phyloP scores from a whole-genome alignment of 345 rosid genomes.

The Trapa bicornis region DNA sequence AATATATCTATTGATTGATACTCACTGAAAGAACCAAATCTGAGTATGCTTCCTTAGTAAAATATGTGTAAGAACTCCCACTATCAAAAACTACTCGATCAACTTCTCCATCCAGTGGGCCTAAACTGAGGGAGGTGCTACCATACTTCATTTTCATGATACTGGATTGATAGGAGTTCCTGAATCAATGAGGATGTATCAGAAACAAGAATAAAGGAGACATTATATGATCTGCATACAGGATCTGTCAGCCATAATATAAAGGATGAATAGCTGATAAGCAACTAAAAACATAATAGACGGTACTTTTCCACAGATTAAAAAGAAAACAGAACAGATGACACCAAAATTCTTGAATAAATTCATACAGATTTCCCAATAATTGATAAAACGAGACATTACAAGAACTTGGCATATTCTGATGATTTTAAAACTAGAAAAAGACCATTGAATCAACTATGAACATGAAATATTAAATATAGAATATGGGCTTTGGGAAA shows the following conservation, averaged over 20 bases:
- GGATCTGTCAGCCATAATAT: not conserved
- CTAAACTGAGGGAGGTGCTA: slow-evolving; percentile 38
- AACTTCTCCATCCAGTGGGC: slow-evolving; percentile 22
- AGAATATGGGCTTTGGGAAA: not conserved
- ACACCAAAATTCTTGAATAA: not conserved
- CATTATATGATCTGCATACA: not conserved
- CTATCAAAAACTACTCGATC: slow-evolving; percentile 54
- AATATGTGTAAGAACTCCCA: slow-evolving; percentile 91
- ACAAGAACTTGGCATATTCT: not conserved
- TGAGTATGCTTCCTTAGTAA: slow-evolving; percentile 55
- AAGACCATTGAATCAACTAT: not conserved
- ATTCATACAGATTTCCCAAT: not conserved
- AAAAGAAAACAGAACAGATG: no score
- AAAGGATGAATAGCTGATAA: not conserved
- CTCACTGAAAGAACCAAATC: slow-evolving; percentile 64
- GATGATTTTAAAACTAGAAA: not conserved
- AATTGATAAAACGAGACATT: no score
- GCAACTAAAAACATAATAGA: not conserved
- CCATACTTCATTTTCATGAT: slow-evolving; percentile 56
- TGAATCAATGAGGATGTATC: slow-evolving; percentile 12
- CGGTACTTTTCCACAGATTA: no score
- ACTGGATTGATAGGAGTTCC: slow-evolving; percentile 46
- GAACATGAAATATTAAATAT: not conserved
- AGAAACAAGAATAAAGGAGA: slow-evolving; percentile 1
- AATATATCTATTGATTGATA: slow-evolving; percentile 4